These are phyloP conservation scores for Amesomyces nigricolor DNA, from an alignment of 2,329 filamentous ascomycete genomes.

Conservation along the genomic window DNA sequence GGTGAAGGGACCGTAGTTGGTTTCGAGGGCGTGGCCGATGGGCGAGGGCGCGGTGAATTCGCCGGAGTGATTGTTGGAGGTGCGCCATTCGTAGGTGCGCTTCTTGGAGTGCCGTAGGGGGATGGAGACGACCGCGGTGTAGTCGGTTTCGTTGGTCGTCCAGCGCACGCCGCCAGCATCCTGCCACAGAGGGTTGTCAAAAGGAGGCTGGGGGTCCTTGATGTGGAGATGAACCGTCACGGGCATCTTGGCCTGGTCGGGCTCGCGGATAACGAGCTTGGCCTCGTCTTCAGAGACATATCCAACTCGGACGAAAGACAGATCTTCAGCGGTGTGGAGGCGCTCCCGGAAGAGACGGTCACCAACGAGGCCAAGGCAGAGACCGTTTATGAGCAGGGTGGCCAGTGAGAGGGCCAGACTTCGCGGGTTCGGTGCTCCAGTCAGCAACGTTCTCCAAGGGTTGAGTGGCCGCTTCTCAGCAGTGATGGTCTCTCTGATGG, in stretches of 20 bases:
- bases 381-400: conserved; percentile 67
- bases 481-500: conserved; percentile 58
- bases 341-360: conserved; percentile 76
- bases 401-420: conserved; percentile 59
- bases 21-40: conserved; percentile 55
- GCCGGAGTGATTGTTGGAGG: conserved; percentile 82
- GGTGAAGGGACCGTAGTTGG: conserved; percentile 67
- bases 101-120: conserved; percentile 60
- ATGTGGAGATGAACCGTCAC: conserved; percentile 63
- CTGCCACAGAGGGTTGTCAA: conserved; percentile 60
- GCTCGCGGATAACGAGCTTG: conserved; percentile 78
- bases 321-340: conserved; percentile 63
- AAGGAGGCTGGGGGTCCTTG: conserved; percentile 45
- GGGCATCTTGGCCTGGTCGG: conserved; percentile 67
- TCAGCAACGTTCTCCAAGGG: conserved; percentile 61
- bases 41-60: conserved; percentile 73
- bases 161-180: conserved; percentile 57
- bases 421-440: conserved; percentile 69
- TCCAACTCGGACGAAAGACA: conserved; percentile 82
- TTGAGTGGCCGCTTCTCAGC: conserved; percentile 52
- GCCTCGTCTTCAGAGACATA: conserved; percentile 78
- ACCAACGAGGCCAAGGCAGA: conserved; percentile 61
- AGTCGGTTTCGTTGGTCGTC: conserved; percentile 75
- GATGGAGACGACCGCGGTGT: conserved; percentile 65
- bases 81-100: conserved; percentile 73